phyloP scores from a whole-genome alignment of 345 rosid genomes.

The Melastoma malabathricum region DNA sequence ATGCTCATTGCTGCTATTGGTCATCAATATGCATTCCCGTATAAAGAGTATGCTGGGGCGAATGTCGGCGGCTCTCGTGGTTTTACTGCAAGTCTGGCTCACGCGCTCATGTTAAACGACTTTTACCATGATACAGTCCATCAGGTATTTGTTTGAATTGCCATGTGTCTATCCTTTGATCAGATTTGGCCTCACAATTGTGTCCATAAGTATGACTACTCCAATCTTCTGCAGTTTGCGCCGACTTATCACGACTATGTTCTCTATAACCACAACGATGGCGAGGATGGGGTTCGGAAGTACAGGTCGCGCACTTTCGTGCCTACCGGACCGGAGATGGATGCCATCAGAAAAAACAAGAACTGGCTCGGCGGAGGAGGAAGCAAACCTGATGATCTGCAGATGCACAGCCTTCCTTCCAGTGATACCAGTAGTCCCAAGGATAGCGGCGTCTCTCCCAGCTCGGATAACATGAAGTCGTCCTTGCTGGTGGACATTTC shows the following conservation, averaged over 20 bases:
- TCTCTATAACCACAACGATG: slow-evolving; percentile 74
- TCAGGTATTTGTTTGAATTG: slow-evolving; percentile 39
- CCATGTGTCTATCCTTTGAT: background rate
- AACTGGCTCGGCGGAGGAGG: slow-evolving; percentile 26
- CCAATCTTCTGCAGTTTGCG: slow-evolving; percentile 52
- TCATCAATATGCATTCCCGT: slow-evolving; percentile 88
- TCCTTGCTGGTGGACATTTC: slow-evolving; percentile 64
- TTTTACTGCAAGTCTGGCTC: slow-evolving; percentile 69
- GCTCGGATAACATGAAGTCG: slow-evolving; percentile 52
- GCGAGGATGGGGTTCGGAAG: slow-evolving; percentile 84
- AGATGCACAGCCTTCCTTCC: slow-evolving; percentile 47
- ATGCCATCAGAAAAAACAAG: slow-evolving; percentile 80
- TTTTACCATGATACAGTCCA: slow-evolving; percentile 98
- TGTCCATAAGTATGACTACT: slow-evolving; percentile 1
- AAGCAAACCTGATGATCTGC: slow-evolving; percentile 63
- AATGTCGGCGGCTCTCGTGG: slow-evolving; percentile 69
- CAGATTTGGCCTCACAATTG: background rate
- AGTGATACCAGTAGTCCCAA: slow-evolving; percentile 57
- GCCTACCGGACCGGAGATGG: slow-evolving; percentile 98
- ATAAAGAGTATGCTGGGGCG: slow-evolving; percentile 97
- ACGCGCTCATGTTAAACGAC: slow-evolving; percentile 85
- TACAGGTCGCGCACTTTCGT: slow-evolving; percentile 90
- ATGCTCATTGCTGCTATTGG: slow-evolving; percentile 96
- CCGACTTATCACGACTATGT: slow-evolving; percentile 98
- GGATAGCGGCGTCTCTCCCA: slow-evolving; percentile 18